Evolutionary conservation across 2,329 filamentous ascomycete genomes (phyloP), one percentile per base, ranked within the genome.

Genomic region (Colletotrichum sansevieriae): DNA sequence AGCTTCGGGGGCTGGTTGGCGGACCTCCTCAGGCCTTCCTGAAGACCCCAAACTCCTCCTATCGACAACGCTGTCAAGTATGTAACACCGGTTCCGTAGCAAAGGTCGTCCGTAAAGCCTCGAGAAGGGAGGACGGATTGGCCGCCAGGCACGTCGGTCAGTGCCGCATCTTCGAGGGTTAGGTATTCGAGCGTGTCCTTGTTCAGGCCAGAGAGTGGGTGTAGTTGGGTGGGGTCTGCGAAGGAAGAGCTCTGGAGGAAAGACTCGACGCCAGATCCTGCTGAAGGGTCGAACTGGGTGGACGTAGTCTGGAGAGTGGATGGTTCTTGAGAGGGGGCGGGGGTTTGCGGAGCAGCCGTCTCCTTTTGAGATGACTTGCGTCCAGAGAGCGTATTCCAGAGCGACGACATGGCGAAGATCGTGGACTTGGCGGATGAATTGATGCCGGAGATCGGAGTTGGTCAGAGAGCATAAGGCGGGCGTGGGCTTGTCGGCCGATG

Each of bases 21-120:
- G n/a, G 91, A 92, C 80, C 92, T 91, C 76, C 91, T 90, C 75
- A 98, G 83, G 11, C 96, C 96, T 82, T 99, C 96, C 72, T 92
- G 91, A 74, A 99, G 81, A 71, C 96, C 96, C 95, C 95, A 98
- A 65, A 89, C 91, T 73, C 96, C 96, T 80, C 96, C 96, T 73
- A 97, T 78, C 46, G 91, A 88, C 75, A 99, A 84, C 7, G 92
- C 96, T n/a, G 92, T 85, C 70, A 99, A 85, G 79, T 99, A 99
- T 77, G 94, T 97, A 71, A 95, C 91, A 75, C 96, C 96, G 22
- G 96, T 97, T 77, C 97, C 96, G 80, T 99, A 99, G 83, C 96
- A 98, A 69, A 99, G 89, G 80, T 99, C 96, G 78, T 99, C 96
- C 70, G 95, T 97, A 90, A 97, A 99, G 78, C 96, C 96, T 79